Evolutionary conservation across 2,329 filamentous ascomycete genomes (phyloP).

Genomic region (Xylaria hypoxylon): DNA sequence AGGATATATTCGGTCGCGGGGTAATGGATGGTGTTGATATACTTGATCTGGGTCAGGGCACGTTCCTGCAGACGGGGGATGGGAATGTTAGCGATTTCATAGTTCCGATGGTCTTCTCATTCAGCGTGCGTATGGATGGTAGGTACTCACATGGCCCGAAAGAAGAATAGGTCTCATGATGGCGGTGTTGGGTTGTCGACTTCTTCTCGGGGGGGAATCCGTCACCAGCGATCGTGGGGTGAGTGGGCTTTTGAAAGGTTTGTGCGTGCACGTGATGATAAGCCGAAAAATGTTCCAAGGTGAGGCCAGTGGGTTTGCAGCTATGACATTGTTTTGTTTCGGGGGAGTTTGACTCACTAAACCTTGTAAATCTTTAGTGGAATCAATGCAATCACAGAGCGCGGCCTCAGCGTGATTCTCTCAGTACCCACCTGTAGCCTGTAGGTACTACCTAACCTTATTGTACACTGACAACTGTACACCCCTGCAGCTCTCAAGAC

Average conservation of each 20-base stretch:
- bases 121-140: background rate
- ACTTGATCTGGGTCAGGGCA: slow-evolving; percentile 94
- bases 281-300: slow-evolving; percentile 18
- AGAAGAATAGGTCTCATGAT: slow-evolving; percentile 97
- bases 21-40: slow-evolving; percentile 51
- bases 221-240: slow-evolving; percentile 43
- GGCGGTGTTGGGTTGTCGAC: slow-evolving; percentile 50
- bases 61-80: slow-evolving; percentile 71
- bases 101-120: background rate
- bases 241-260: slow-evolving; percentile 47
- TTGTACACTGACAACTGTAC: too few species aligned
- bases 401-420: background rate
- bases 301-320: background rate
- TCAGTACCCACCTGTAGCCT: too few species aligned
- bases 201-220: slow-evolving; percentile 30
- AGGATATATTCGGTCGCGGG: slow-evolving; percentile 33
- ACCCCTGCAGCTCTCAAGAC: too few species aligned
- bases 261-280: slow-evolving; percentile 46
- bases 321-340: too few species aligned
- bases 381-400: background rate
- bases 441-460: too few species aligned
- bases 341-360: slow-evolving; percentile 33
- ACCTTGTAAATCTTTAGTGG: slow-evolving; percentile 22
- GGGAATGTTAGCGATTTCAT: slow-evolving; percentile 37
- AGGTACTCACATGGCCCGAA: slow-evolving; percentile 79